A percentile compares a stretch with the other conserved stretches of the same genome.
Conservation (phyloP, 371 early-diverging fungal genomes). For the Blyttiomyces sp. region DNA sequence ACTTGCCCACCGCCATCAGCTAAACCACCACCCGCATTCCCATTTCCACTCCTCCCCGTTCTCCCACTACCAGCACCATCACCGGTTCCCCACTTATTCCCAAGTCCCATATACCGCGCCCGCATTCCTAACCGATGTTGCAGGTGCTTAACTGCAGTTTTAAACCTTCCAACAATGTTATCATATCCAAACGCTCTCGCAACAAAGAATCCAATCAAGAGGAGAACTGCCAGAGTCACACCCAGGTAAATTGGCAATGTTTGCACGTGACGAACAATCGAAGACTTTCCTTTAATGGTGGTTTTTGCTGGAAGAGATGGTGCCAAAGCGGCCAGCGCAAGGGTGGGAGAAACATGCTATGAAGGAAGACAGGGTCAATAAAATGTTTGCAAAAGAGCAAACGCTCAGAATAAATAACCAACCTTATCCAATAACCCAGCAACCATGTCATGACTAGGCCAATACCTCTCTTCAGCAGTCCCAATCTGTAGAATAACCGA, state of each 20-base stretch:
- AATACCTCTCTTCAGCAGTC: constrained; percentile 15
- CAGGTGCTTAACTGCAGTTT: constrained; percentile 14
- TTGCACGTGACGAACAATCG: constrained; percentile 8
- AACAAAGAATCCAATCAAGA: constrained; percentile 15
- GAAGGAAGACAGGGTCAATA: background rate
- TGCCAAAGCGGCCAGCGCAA: constrained; percentile 16
- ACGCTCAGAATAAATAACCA: background rate
- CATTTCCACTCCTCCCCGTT: background rate
- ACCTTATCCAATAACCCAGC: constrained; percentile 11
- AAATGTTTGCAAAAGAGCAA: background rate
- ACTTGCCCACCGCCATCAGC: background rate
- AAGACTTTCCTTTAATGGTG: constrained; percentile 18
- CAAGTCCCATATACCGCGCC: constrained; percentile 1
- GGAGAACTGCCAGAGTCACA: constrained; percentile 14
- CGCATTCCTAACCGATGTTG: constrained; percentile 14
- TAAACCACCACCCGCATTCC: background rate
- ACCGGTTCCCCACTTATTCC: background rate
- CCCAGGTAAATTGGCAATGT: constrained; percentile 32
- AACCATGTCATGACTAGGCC: constrained; percentile 11
- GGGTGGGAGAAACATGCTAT: constrained; percentile 23
- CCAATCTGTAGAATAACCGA: constrained; percentile 28
- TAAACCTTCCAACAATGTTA: constrained; percentile 31
- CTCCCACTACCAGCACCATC: background rate
- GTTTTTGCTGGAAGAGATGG: constrained; percentile 16
- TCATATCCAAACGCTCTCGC: constrained; percentile 36